phyloP scores from a whole-genome alignment of 495 filamentous ascomycete species.

The Tetracladium marchalianum region DNA sequence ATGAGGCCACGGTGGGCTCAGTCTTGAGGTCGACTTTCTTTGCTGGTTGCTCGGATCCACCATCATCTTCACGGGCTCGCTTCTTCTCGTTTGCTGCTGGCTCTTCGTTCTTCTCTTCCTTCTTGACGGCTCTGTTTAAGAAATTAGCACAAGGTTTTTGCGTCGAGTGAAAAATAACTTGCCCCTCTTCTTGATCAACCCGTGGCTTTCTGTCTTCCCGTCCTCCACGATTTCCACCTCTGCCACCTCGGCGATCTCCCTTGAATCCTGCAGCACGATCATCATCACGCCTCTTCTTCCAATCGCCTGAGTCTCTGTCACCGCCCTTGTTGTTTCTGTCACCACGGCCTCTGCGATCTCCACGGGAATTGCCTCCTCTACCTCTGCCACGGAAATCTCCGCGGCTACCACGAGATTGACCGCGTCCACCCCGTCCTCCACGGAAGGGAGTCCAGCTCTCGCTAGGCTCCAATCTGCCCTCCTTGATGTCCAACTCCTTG shows the following conservation, averaged over 20 bases:
- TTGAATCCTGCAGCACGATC: slow-evolving; percentile 55
- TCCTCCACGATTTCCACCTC: slow-evolving; percentile 22
- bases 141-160: slow-evolving; percentile 14
- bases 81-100: slow-evolving; percentile 15
- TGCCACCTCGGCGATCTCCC: slow-evolving; percentile 27
- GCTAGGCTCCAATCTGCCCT: slow-evolving; percentile 54
- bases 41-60: slow-evolving; percentile 19
- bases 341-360: slow-evolving; percentile 6
- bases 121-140: slow-evolving; percentile 14
- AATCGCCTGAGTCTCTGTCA: slow-evolving; percentile 46
- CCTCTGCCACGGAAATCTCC: slow-evolving; percentile 16
- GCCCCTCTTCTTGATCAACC: slow-evolving; percentile 15
- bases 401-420: slow-evolving; percentile 18
- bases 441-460: neutral
- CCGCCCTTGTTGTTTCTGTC: slow-evolving; percentile 10
- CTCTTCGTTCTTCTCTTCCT: slow-evolving; percentile 13
- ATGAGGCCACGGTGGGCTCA: slow-evolving; percentile 17
- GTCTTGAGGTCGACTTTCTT: slow-evolving; percentile 43
- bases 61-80: slow-evolving; percentile 18
- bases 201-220: slow-evolving; percentile 24
- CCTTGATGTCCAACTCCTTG: slow-evolving; percentile 67
- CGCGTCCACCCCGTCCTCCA: slow-evolving; percentile 8
- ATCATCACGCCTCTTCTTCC: slow-evolving; percentile 56
- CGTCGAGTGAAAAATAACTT: slow-evolving; percentile 2
- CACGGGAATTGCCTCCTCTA: slow-evolving; percentile 14